Percentiles rank a stretch among this genome's conserved stretches.
phyloP scores from a whole-genome alignment of 768 basidiomycete species.

The Infundibulicybe gibba region DNA sequence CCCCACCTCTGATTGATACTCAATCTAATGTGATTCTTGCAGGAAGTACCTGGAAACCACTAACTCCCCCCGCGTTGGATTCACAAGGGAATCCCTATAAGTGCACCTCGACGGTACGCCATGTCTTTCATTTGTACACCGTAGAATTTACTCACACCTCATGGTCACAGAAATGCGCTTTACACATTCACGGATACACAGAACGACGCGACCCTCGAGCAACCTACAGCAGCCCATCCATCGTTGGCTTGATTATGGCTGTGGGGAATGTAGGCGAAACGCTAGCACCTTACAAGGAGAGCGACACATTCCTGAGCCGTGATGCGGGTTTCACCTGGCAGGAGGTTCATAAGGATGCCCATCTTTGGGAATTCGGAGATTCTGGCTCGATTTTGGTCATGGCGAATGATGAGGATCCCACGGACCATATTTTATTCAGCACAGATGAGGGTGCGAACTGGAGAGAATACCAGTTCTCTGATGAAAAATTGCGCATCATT shows the following conservation, averaged over 20 bases:
- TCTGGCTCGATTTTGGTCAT: conserved; percentile 92
- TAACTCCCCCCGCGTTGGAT: conserved; percentile 73
- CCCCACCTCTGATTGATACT: not conserved
- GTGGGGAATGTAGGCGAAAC: conserved; percentile 93
- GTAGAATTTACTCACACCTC: not conserved
- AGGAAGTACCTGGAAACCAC: conserved; percentile 86
- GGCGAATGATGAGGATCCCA: conserved; percentile 93
- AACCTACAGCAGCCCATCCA: conserved; percentile 90
- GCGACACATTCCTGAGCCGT: conserved; percentile 94
- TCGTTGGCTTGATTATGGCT: conserved; percentile 91
- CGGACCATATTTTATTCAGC: conserved; percentile 85
- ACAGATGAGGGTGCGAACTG: conserved; percentile 86
- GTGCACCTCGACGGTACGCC: conserved; percentile 63
- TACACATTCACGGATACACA: conserved; percentile 95
- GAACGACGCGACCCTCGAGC: conserved; percentile 87
- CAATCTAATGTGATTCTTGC: conserved; percentile 3
- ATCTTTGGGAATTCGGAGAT: conserved; percentile 98
- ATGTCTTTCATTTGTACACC: not conserved
- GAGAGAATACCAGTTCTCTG: conserved; percentile 82
- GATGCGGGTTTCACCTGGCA: conserved; percentile 98
- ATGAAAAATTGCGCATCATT: conserved; percentile 69
- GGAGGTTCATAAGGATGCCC: conserved; percentile 97
- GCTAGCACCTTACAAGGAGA: conserved; percentile 77
- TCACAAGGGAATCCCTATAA: conserved; percentile 69
- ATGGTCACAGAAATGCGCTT: conserved; percentile 62